A percentile compares a stretch with the other conserved stretches of the same genome.
These are phyloP conservation scores for Tolypocladium pustulatum DNA, from an alignment of 2,329 filamentous ascomycete species.

Conservation along the genomic window DNA sequence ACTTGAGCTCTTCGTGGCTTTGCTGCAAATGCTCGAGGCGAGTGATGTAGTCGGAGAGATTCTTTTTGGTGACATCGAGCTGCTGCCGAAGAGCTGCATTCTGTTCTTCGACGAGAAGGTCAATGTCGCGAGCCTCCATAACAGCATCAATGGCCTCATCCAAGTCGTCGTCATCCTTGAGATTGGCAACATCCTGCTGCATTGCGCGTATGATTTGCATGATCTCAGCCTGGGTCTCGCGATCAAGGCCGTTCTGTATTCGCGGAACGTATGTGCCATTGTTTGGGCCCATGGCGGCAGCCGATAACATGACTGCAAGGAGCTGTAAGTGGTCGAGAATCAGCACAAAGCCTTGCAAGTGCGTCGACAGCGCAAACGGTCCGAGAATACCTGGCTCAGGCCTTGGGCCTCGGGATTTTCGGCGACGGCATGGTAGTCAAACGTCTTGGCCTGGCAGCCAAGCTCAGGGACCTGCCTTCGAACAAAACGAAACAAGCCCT, in stretches of 20 bases:
- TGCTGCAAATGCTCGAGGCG: slow-evolving; percentile 50
- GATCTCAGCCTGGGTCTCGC: slow-evolving; percentile 31
- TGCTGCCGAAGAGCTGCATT: slow-evolving; percentile 39
- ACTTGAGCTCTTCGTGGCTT: slow-evolving; percentile 55
- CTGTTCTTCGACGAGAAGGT: slow-evolving; percentile 46
- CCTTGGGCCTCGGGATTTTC: slow-evolving; percentile 45
- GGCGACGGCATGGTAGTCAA: slow-evolving; percentile 47
- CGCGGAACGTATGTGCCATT: slow-evolving; percentile 40
- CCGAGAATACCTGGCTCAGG: slow-evolving; percentile 37
- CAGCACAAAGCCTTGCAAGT: background rate
- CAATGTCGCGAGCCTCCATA: slow-evolving; percentile 38
- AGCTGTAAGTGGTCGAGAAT: slow-evolving; percentile 28
- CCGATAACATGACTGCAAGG: slow-evolving; percentile 48
- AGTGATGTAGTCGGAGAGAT: slow-evolving; percentile 47
- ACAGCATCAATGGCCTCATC: slow-evolving; percentile 28
- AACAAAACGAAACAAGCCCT: slow-evolving; percentile 44
- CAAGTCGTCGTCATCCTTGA: slow-evolving; percentile 25
- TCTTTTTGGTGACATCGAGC: slow-evolving; percentile 43
- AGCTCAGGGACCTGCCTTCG: slow-evolving; percentile 40
- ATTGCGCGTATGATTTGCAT: slow-evolving; percentile 33
- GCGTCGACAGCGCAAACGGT: slow-evolving; percentile 1
- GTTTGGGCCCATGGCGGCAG: slow-evolving; percentile 51
- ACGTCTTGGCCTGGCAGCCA: slow-evolving; percentile 38
- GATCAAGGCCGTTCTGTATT: slow-evolving; percentile 31
- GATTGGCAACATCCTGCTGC: slow-evolving; percentile 25